Base-by-base conservation (phyloP, 306 rosid species). In the Ceratonia siliqua region DNA sequence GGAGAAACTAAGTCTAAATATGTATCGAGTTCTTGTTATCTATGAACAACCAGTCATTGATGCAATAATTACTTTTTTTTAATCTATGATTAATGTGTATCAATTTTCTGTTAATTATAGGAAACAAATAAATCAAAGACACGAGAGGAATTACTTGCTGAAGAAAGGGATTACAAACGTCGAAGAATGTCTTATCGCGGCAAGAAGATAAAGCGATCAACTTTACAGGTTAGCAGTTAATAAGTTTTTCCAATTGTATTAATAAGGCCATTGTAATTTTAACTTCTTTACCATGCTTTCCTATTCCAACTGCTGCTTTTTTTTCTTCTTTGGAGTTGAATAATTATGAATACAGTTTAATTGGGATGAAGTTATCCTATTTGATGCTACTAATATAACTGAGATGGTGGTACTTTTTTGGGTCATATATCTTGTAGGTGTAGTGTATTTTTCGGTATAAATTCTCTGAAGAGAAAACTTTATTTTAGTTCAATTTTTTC, bases 141-240 rank as follows among this genome's bases (percentile, higher is more conserved):
- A 53, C 78, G 81, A 38, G 98, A 94, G 82, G 98, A 94, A 77
- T 72, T 94, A 77, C 82, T 94, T 18, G 98, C 97, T 72, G 97
- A 94, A 82, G 96, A 91, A 83, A 90, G 98, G 80, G 98, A 94
- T 82, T 90, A 87, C 86, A 94, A 94, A 80, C 89, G 98, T 42
- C 87, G 97, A 75, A 90, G 97, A 75, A 94, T 88, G 96, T 88
- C 98, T 58, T 94, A 94, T 74, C 97, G 98, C 78, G 98, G 96
- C 57, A 91, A 89, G 89, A 94, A 91, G 85, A 76, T 72, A 67
- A 94, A 90, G 81, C 82, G 90, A 68, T 78, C 92, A 72, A 61
- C 85, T 70, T 30, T 86, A 71, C 93, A 94, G 94, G 98, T 94
- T 83, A 70, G 18, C 68, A 17, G 48, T 39, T 73, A n/a, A 46